A percentile compares a stretch with the other conserved stretches of the same genome.
phyloP scores from a whole-genome alignment of 176 grass and related monocot species.

The Carex parvula region DNA sequence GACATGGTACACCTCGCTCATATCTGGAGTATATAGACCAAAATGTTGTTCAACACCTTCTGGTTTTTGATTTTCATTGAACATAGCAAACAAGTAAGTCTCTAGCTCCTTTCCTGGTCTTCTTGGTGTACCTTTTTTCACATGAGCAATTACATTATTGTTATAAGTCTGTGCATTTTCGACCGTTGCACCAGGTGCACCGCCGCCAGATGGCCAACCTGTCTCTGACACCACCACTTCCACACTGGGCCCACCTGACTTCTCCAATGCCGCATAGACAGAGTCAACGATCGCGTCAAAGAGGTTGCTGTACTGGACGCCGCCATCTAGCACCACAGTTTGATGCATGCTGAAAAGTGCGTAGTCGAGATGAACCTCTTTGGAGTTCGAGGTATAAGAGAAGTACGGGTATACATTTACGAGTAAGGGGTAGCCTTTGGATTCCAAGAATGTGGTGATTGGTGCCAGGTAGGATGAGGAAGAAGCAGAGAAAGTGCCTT shows the following conservation, averaged over 20 bases:
- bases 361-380: slow-evolving; percentile 53
- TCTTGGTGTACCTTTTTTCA: slow-evolving; percentile 55
- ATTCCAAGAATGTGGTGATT: slow-evolving; percentile 48
- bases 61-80: slow-evolving; percentile 89
- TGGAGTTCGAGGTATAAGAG: slow-evolving; percentile 47
- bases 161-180: slow-evolving; percentile 70
- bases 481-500: slow-evolving; percentile 46
- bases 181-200: slow-evolving; percentile 39
- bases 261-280: slow-evolving; percentile 62
- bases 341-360: slow-evolving; percentile 49
- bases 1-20: slow-evolving; percentile 84
- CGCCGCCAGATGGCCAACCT: slow-evolving; percentile 86
- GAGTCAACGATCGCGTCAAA: slow-evolving; percentile 89
- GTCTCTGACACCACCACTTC: slow-evolving; percentile 77
- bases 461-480: slow-evolving; percentile 30
- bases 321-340: slow-evolving; percentile 35
- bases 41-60: slow-evolving; percentile 74
- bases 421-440: slow-evolving; percentile 46
- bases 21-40: slow-evolving; percentile 76
- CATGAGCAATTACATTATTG: slow-evolving; percentile 62
- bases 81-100: slow-evolving; percentile 92
- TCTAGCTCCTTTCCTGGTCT: slow-evolving; percentile 57
- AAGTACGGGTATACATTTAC: slow-evolving; percentile 78
- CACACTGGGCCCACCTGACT: slow-evolving; percentile 32
- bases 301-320: slow-evolving; percentile 59